Conservation (phyloP, 495 filamentous ascomycete genomes). For the Lineolata rhizophorae region DNA sequence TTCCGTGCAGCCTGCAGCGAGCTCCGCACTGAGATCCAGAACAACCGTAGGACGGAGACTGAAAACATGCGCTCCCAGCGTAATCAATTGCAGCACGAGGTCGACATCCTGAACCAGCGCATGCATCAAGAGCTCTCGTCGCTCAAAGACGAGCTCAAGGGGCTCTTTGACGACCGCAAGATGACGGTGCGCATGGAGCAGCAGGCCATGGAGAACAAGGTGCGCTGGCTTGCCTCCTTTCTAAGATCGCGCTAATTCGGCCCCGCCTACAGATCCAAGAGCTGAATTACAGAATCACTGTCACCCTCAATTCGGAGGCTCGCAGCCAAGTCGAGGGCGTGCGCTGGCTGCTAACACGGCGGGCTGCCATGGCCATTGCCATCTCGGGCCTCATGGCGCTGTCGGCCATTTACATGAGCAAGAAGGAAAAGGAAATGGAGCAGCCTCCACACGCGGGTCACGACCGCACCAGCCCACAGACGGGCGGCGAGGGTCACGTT, state of each 20-base stretch:
- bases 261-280: constrained; percentile 43
- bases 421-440: too few relatives aligned
- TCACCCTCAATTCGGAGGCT: constrained; percentile 61
- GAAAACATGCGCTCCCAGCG: constrained; percentile 60
- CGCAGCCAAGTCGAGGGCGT: constrained; percentile 81
- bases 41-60: constrained; percentile 28
- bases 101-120: constrained; percentile 71
- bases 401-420: too few relatives aligned
- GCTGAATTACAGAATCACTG: constrained; percentile 82
- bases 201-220: constrained; percentile 51
- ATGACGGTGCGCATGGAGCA: constrained; percentile 79
- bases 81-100: constrained; percentile 71
- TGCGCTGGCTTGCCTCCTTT: constrained; percentile 16
- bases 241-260: not conserved
- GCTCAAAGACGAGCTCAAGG: constrained; percentile 77
- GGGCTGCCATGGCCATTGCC: constrained; percentile 60
- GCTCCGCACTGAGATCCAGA: constrained; percentile 59
- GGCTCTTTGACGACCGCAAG: constrained; percentile 89
- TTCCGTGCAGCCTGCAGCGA: constrained; percentile 91
- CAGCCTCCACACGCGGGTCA: too few relatives aligned
- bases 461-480: too few relatives aligned
- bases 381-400: constrained; percentile 13
- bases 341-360: constrained; percentile 71
- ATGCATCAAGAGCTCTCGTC: constrained; percentile 57
- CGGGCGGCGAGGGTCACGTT: too few relatives aligned